Conservation (phyloP, 2,329 filamentous ascomycete species). For the Sporothrix globosa region DNA sequence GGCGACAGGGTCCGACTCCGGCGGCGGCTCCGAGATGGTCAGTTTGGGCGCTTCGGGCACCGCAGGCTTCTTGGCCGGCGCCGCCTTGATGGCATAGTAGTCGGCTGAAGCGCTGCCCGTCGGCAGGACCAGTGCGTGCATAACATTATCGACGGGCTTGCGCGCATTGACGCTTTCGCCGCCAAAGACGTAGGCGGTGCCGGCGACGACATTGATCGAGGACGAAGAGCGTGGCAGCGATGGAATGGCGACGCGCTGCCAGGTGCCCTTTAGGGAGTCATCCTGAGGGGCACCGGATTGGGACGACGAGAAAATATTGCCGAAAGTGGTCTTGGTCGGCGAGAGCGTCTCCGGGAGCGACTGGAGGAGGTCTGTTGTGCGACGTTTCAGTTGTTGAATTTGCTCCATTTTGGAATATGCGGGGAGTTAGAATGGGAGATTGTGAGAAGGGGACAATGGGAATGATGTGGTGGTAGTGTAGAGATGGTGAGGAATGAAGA, state of each 20-base stretch:
- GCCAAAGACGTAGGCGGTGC: slow-evolving; percentile 69
- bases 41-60: slow-evolving; percentile 40
- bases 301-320: slow-evolving; percentile 23
- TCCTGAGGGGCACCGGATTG: slow-evolving; percentile 29
- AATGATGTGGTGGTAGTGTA: neutral
- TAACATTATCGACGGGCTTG: slow-evolving; percentile 69
- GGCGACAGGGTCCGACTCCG: slow-evolving; percentile 35
- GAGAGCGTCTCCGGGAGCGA: slow-evolving; percentile 53
- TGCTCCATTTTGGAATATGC: slow-evolving; percentile 52
- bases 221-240: slow-evolving; percentile 74
- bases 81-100: slow-evolving; percentile 60
- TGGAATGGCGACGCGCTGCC: slow-evolving; percentile 61
- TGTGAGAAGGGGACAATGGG: neutral
- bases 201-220: slow-evolving; percentile 62
- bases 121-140: slow-evolving; percentile 67
- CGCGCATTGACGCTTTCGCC: slow-evolving; percentile 65
- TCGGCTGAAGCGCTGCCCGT: slow-evolving; percentile 61
- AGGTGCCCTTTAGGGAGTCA: slow-evolving; percentile 58
- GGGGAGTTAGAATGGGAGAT: slow-evolving; percentile 16
- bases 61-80: slow-evolving; percentile 35
- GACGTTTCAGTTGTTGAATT: slow-evolving; percentile 58
- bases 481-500: neutral
- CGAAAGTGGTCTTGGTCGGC: slow-evolving; percentile 30
- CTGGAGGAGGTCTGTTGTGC: slow-evolving; percentile 57
- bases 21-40: slow-evolving; percentile 34